Base-by-base conservation (phyloP, 139 green algal species). In the Ettlia oleoabundans region DNA sequence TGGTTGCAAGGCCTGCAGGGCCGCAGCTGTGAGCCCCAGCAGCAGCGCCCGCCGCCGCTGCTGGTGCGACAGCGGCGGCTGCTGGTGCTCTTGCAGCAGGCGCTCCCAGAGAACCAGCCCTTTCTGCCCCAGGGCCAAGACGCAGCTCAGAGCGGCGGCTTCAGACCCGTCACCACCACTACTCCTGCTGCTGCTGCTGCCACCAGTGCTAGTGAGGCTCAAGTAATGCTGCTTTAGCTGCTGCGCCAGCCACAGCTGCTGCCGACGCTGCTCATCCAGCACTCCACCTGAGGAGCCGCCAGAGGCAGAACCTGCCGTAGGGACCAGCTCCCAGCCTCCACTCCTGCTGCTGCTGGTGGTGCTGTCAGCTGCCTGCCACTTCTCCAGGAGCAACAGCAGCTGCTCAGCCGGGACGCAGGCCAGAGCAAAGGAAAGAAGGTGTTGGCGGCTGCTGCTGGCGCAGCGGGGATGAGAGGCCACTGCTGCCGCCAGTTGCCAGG, bases 21-120 rank as follows among this genome's bases (percentile, higher is more conserved):
- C 40, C 0, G 42, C 47, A 1, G 80, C 55, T 0, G 66, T 73
- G 13, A 84, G 7, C 19, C 80, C 80, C 40, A 76, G 37, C 41
- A 84, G 33, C 58, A 78, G 61, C 32, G 66, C 80, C 1, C 21
- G 80, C 32, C 67, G 67, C 21, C 67, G 61, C 58, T 65, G 70
- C 58, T 47, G 40, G 19, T 26, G 3, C 0, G 4, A 30, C 19
- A 84, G 80, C 58, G 51, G 53, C 1, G 22, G 58, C 32, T 42
- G 41, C 41, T 51, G 80, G 32, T 55, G 32, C 67, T 66, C 58
- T 26, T 24, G 32, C 41, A 84, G 30, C 40, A 71, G 32, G 15
- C 21, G 41, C 53, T 75, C 80, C 80, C 66, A 84, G 2, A 42
- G 42, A 2, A 33, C n/a, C 33, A 78, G 47, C 0, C 80, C 80